These are phyloP conservation scores for Botrytis pseudocinerea DNA, from an alignment of 2,329 filamentous ascomycete species.

Conservation along the genomic window DNA sequence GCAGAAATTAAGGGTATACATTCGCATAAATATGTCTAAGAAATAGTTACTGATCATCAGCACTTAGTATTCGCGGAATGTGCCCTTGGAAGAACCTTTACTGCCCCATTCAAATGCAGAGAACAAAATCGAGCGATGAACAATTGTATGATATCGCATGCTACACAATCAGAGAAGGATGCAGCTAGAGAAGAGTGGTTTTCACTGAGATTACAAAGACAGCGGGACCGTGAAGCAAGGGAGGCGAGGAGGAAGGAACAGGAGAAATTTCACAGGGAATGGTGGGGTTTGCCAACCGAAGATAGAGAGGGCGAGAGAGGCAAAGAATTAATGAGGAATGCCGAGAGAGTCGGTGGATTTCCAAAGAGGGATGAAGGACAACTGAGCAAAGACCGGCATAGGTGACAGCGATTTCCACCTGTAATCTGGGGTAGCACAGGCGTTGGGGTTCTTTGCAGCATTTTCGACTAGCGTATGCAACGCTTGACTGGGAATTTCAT, in stretches of 20 bases:
- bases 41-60: constrained; percentile 4
- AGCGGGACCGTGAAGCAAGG: constrained; percentile 65
- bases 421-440: constrained; percentile 22
- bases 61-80: constrained; percentile 83
- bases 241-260: constrained; percentile 60
- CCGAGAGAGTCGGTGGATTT: constrained; percentile 58
- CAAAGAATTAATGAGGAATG: constrained; percentile 54
- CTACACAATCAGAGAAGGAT: constrained; percentile 82
- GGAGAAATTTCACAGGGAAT: constrained; percentile 65
- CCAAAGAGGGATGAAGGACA: constrained; percentile 45
- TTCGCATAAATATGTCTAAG: neutral
- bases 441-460: constrained; percentile 32
- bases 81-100: constrained; percentile 81
- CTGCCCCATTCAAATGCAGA: constrained; percentile 83
- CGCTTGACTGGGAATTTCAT: constrained; percentile 25
- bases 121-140: constrained; percentile 84
- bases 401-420: constrained; percentile 30
- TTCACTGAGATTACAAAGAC: constrained; percentile 68
- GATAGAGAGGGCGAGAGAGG: constrained; percentile 58
- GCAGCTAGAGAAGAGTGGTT: constrained; percentile 94
- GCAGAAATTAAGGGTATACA: constrained; percentile 72
- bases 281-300: constrained; percentile 63
- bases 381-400: constrained; percentile 41
- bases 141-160: constrained; percentile 84
- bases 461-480: constrained; percentile 26